Evolutionary conservation across 2,329 filamentous ascomycete genomes (phyloP), one percentile per base, ranked within the genome.

Genomic region (Aurifilum marmelostoma): DNA sequence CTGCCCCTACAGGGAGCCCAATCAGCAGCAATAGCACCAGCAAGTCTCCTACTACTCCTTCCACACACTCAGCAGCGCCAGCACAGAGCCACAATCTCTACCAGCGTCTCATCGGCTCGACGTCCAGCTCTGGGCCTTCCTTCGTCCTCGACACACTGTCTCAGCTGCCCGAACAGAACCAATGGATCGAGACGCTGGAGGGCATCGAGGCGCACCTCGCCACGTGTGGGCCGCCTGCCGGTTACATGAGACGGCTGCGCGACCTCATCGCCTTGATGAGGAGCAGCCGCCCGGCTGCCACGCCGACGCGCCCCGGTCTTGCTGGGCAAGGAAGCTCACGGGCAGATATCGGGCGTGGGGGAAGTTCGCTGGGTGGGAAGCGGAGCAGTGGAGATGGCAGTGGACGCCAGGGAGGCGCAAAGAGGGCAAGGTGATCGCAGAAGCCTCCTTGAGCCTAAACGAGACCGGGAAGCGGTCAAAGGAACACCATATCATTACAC

Each of bases 41-140:
- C 52, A 18, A 11, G 5, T 32, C 37, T 62, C 34, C n/a, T 34
- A 4, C 34, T 34, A 4, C 12, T 8, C n/a, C 21, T 21, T 43
- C 59, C 34, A 52, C 37, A 27, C 50, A 1, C 52, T n/a, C 56
- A 29, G 34, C 65, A 61, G 16, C 54, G 7, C 24, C 43, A 41
- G 8, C 27, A 32, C 79, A 83, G 41, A 78, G 81, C 6, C 85
- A 85, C 6, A 85, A 85, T 69, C 78, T 87, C 11, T 88, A 85
- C 75, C 74, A 79, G 56, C 77, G 79, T 21, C 81, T 87, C 34
- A 77, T 87, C 0, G 83, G 85, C 11, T 80, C 82, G 56, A 73
- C 73, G 9, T 80, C 83, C 64, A 71, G 71, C 12, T 67, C 73
- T 7, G 76, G 79, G 72, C 66, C 73, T 14, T 76, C 79, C 72